Evolutionary conservation across 2,329 filamentous ascomycete genomes (phyloP), one percentile per base, ranked within the genome.

Genomic region (Lasiodiplodia sp.): DNA sequence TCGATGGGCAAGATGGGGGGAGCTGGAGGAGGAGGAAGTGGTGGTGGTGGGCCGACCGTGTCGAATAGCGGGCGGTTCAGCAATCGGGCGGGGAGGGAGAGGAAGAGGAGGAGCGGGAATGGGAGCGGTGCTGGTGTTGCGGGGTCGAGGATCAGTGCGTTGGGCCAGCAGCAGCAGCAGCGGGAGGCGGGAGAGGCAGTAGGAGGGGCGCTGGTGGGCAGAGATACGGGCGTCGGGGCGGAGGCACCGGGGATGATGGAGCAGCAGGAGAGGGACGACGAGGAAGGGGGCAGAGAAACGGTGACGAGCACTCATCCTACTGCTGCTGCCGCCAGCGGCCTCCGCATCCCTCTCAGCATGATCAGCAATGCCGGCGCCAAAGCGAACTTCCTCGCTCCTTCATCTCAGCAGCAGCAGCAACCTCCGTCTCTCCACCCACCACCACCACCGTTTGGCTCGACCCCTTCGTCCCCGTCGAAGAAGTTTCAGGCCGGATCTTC

Each of bases 321-420:
- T 25, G 28, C 11, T 14, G 52, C 52, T 4, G 23, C 8, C 10
- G 16, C 18, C 16, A 18, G 18, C 21, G 37, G 56, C 37, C 58
- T 63, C 14, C 60, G 60, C 40, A 34, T 64, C 28, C 60, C 63
- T 11, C 63, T 66, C 63, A 38, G 51, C 23, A 56, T 49, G 51
- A 56, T 66, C 51, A 66, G 51, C 51, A 66, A 53, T n/a, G 31
- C 25, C 31, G 47, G 51, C 34, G 55, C 44, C 51, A 66, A 66
- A 23, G 7, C 38, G 12, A 66, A 66, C 23, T 31, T 23, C 44
- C 31, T 64, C 47, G 28, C 60, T 16, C 60, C 56, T 23, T 34
- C 34, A 2, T 40, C 31, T n/a, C 55, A n/a, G 4, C 38, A 49
- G 21, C 58, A 34, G 2, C 37, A 14, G 2, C 18, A 40, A 3